Evolutionary conservation across 495 filamentous ascomycete species (phyloP).

Genomic region (Aspergillus hancockii): DNA sequence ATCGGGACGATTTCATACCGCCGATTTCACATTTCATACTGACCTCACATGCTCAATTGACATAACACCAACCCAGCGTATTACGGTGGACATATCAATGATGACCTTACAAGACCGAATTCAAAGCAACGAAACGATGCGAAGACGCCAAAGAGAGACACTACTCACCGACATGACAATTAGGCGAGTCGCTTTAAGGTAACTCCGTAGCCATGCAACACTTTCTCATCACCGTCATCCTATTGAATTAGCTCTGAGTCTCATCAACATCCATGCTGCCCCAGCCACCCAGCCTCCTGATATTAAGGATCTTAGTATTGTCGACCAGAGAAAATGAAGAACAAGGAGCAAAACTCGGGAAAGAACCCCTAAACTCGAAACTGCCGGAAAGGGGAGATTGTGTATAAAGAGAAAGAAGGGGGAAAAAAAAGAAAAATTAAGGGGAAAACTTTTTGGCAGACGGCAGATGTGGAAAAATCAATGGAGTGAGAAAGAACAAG

Average conservation of each 20-base stretch:
- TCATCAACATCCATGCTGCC: slow-evolving; percentile 24
- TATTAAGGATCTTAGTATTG: slow-evolving; percentile 10
- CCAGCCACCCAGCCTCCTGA: slow-evolving; percentile 44
- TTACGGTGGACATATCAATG: background rate
- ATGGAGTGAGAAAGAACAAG: slow-evolving; percentile 15
- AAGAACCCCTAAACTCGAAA: no score
- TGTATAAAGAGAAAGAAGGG: slow-evolving; percentile 12
- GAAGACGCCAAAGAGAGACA: background rate
- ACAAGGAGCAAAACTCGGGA: background rate
- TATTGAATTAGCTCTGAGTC: slow-evolving; percentile 23
- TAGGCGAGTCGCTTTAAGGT: slow-evolving; percentile 4
- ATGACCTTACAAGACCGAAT: background rate
- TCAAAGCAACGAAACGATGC: background rate
- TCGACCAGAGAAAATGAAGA: background rate
- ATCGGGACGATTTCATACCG: background rate
- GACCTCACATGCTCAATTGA: background rate
- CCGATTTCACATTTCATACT: background rate
- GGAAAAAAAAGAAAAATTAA: slow-evolving; percentile 7
- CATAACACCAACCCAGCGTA: background rate
- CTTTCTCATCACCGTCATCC: slow-evolving; percentile 7
- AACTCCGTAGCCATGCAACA: slow-evolving; percentile 15
- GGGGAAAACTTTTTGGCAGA: background rate
- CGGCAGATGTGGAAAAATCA: background rate
- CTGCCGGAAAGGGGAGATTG: slow-evolving; percentile 11
- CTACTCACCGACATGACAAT: background rate